A percentile compares a stretch with the other conserved stretches of the same genome.
Evolutionary conservation across 2,329 filamentous ascomycete species (phyloP).

Genomic region (Phaeosphaeriaceae sp.): DNA sequence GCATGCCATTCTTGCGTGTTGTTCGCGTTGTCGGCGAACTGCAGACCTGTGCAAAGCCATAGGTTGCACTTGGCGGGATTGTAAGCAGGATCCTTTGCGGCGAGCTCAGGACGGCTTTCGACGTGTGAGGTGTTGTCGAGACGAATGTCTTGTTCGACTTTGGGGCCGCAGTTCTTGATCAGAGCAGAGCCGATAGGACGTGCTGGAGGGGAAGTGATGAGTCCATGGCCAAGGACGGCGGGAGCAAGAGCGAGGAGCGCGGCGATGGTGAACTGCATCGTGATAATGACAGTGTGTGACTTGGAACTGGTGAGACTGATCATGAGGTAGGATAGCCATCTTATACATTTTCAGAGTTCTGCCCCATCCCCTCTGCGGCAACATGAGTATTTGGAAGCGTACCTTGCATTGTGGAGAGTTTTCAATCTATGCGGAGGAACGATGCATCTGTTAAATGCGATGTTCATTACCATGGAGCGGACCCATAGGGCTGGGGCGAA

Average conservation of each 20-base stretch:
- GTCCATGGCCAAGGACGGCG: constrained; percentile 56
- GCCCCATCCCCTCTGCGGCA: background rate
- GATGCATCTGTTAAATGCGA: background rate
- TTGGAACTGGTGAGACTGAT: background rate
- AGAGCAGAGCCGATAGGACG: constrained; percentile 61
- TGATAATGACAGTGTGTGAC: background rate
- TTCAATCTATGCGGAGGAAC: constrained; percentile 8
- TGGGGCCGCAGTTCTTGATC: constrained; percentile 58
- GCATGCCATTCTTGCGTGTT: constrained; percentile 58
- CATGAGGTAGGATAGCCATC: background rate
- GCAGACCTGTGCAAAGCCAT: constrained; percentile 65
- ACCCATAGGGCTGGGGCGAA: constrained; percentile 5
- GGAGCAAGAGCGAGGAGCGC: constrained; percentile 22
- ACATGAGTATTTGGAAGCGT: constrained; percentile 3
- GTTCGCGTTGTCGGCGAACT: constrained; percentile 64
- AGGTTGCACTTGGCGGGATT: constrained; percentile 57
- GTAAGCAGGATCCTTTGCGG: constrained; percentile 53
- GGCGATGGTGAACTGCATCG: constrained; percentile 24
- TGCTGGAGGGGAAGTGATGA: constrained; percentile 58
- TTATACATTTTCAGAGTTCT: background rate
- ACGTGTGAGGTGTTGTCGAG: constrained; percentile 52
- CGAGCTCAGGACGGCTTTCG: constrained; percentile 51
- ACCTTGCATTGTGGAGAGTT: background rate
- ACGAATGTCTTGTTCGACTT: constrained; percentile 59
- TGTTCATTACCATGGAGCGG: constrained; percentile 3